These are phyloP conservation scores for Phytopythium cucurbitacearum DNA, from an alignment of 352 stramenopile genomes.

Conservation along the genomic window DNA sequence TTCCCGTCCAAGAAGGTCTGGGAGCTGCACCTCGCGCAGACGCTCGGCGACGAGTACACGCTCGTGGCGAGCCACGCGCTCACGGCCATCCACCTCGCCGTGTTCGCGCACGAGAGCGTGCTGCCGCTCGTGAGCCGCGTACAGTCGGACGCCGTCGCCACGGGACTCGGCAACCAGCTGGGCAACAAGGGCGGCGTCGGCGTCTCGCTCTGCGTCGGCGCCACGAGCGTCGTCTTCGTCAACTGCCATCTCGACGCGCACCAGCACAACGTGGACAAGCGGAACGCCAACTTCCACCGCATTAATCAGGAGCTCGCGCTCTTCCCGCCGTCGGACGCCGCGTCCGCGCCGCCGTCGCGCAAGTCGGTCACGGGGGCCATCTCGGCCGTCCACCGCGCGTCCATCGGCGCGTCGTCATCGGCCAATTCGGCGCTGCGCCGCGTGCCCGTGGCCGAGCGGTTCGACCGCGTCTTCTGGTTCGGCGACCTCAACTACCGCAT, in stretches of 20 bases:
- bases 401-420: neutral
- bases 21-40: conserved; percentile 54
- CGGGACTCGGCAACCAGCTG: conserved; percentile 92
- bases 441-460: conserved; percentile 41
- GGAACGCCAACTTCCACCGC: conserved; percentile 89
- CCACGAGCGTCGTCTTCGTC: conserved; percentile 89
- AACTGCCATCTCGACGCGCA: conserved; percentile 94
- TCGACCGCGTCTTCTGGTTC: conserved; percentile 92
- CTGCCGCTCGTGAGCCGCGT: conserved; percentile 84
- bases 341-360: neutral
- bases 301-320: conserved; percentile 78
- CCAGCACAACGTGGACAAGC: conserved; percentile 79
- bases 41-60: conserved; percentile 82
- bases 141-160: conserved; percentile 88
- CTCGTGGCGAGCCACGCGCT: conserved; percentile 88
- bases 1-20: conserved; percentile 89
- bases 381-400: neutral
- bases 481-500: conserved; percentile 94
- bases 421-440: neutral
- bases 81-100: conserved; percentile 91
- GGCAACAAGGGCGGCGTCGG: conserved; percentile 96
- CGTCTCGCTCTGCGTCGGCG: conserved; percentile 76
- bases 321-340: conserved; percentile 1
- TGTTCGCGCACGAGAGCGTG: conserved; percentile 90
- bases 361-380: neutral